Evolutionary conservation across 2,329 filamentous ascomycete genomes (phyloP), one percentile per base, ranked within the genome.

Genomic region (Claviceps monticola): DNA sequence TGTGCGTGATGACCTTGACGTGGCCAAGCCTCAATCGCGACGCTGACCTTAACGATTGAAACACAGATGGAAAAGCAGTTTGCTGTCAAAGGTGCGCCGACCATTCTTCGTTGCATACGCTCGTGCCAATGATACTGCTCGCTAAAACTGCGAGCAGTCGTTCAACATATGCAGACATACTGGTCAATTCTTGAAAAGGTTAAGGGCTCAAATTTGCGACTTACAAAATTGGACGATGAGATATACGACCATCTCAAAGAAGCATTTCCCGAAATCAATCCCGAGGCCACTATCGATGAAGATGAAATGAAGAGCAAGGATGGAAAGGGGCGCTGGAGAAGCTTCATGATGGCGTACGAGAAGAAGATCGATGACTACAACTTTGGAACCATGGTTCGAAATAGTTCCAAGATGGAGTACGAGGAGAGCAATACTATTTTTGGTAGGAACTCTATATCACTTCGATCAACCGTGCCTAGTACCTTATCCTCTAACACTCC

Each of bases 311-410:
- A 98, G 83, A 96, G 88, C 78, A 94, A 95, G 73, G 71, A 74
- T 14, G 91, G 91, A 66, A 98, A 98, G 75, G 88, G 94, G 71
- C 79, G 79, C 66, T 98, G 93, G 93, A 82, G 93, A 62, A 86
- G 85, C 58, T 98, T 96, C 72, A 86, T 96, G 79, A 90, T 86
- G 76, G 74, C 77, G 56, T 98, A 96, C 68, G 89, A 97, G 72
- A 90, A 95, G 70, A 91, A 80, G 70, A 75, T 98, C n/a, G 85
- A 93, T 57, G 94, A 98, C 70, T 98, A 83, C 76, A 98, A 96
- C 74, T 98, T 96, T 68, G 93, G 93, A 52, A 96, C 93, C 37
- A 90, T 98, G 78, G 68, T 98, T 61, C 82, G 93, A 53, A 77
- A 80, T 53, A 86, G 79, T 62, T 78, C 88, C 39, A 87, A 86